Conservation (phyloP, 2,329 filamentous ascomycete species). For the Xylaria sp. region DNA sequence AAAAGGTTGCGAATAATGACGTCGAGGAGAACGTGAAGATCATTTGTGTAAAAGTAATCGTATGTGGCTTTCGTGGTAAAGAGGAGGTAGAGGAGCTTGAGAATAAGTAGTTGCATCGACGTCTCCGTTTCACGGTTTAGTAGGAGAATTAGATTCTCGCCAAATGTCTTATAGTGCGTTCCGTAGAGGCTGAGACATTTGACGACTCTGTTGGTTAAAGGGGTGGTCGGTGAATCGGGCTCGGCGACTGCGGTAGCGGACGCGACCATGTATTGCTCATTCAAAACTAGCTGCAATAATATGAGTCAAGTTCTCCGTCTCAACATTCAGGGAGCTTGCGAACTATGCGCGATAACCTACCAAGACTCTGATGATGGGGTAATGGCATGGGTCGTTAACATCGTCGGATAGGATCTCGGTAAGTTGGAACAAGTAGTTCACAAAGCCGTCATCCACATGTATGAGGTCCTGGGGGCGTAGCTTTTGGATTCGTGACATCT, state of each 20-base stretch:
- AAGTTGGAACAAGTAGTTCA: slow-evolving; percentile 81
- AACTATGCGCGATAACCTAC: slow-evolving; percentile 57
- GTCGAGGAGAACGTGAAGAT: slow-evolving; percentile 90
- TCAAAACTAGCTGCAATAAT: slow-evolving; percentile 76
- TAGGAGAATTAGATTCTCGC: slow-evolving; percentile 94
- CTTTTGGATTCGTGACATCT: slow-evolving; percentile 92
- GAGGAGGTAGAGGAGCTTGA: slow-evolving; percentile 92
- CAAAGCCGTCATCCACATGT: slow-evolving; percentile 80
- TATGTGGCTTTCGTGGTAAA: slow-evolving; percentile 92
- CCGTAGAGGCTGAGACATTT: slow-evolving; percentile 87
- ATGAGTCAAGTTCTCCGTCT: slow-evolving; percentile 1
- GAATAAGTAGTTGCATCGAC: slow-evolving; percentile 90
- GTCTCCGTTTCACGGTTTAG: slow-evolving; percentile 95
- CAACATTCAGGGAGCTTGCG: background rate
- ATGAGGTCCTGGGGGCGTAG: slow-evolving; percentile 76
- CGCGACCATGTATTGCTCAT: slow-evolving; percentile 96
- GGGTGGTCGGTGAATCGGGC: slow-evolving; percentile 49
- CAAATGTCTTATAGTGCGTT: slow-evolving; percentile 86
- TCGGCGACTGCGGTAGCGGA: slow-evolving; percentile 59
- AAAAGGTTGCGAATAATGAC: slow-evolving; percentile 97
- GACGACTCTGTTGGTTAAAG: slow-evolving; percentile 89
- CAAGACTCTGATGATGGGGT: slow-evolving; percentile 89
- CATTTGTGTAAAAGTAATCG: slow-evolving; percentile 99
- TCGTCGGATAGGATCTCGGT: slow-evolving; percentile 90
- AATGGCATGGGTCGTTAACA: slow-evolving; percentile 91